Evolutionary conservation across 2,329 filamentous ascomycete genomes (phyloP), one percentile per base, ranked within the genome.

Genomic region (Neodidymelliopsis sp.): DNA sequence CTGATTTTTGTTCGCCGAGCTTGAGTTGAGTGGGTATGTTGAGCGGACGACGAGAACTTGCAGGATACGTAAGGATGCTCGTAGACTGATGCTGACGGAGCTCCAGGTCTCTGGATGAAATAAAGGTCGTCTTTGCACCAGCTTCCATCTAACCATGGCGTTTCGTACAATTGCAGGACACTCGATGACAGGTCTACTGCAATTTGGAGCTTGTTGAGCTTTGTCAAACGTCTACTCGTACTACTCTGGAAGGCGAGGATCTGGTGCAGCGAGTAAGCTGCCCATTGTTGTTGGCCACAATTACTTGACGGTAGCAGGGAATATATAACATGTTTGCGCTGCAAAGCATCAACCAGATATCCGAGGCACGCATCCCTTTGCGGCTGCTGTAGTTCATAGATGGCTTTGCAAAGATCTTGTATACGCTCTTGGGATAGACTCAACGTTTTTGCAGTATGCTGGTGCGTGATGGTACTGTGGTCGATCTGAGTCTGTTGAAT

Each of bases 151-250:
- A 66, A 41, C 62, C 63, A 66, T 4, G 61, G 63, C 2, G 63
- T 65, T 13, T 60, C 49, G 37, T 63, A 40, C 2, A 66, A 52
- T 12, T 63, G 62, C 7, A 65, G 39, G 2, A 64, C 56, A 31
- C 49, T 59, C 4, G 57, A 61, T 2, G 60, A 54, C 9, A 64
- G 30, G 13, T 56, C 42, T 4, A 64, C 51, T 2, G 62, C 60
- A 2, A 64, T 24, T 12, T 45, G 44, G 18, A 62, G 44, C 16
- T 54, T 58, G 29, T 64, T 59, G 6, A 44, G 37, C 40, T 54
- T 42, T 12, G 41, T 57, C 12, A 60, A 20, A n/a, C 40, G 39
- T 4, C 43, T 40, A 4, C 37, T 45, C 11, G 55, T 34, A 1
- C 39, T 48, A 12, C 49, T 20, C 13, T 27, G 30, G 3, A 38